A percentile compares a stretch with the other conserved stretches of the same genome.
phyloP scores from a whole-genome alignment of 768 basidiomycete genomes.

The Naematelia aurantialba region DNA sequence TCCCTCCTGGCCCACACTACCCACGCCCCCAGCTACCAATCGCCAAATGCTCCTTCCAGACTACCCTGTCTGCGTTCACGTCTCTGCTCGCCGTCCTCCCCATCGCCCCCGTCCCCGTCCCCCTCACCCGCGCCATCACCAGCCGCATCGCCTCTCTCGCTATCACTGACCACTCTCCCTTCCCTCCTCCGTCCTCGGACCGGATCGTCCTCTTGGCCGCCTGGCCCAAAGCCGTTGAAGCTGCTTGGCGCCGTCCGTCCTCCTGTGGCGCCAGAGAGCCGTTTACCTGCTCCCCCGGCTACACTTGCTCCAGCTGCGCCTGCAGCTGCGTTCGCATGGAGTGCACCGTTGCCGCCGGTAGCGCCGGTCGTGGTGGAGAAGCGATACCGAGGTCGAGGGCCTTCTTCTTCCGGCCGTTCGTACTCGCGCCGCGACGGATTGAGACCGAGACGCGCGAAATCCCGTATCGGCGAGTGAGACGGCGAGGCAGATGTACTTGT shows the following conservation, averaged over 20 bases:
- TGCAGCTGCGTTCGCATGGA: too few relatives aligned
- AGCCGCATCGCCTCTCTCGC: not conserved
- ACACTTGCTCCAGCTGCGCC: not conserved
- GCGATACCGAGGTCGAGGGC: not conserved
- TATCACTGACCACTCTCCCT: not conserved
- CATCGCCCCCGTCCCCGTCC: not conserved
- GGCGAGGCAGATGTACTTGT: slow-evolving; percentile 12
- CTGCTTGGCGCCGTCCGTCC: not conserved
- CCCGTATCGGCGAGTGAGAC: slow-evolving; percentile 29
- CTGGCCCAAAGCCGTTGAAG: not conserved
- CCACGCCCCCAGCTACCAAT: not conserved
- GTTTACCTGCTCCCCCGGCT: not conserved
- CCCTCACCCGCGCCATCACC: not conserved
- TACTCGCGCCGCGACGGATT: not conserved
- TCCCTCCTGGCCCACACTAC: not conserved
- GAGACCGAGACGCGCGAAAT: slow-evolving; percentile 12
- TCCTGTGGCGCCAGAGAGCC: not conserved
- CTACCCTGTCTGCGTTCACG: not conserved
- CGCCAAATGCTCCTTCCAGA: not conserved
- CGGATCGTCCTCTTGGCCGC: not conserved
- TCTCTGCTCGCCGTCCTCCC: not conserved
- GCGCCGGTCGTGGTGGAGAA: not conserved
- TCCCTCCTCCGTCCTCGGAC: not conserved
- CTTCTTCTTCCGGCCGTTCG: not conserved
- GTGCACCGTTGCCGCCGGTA: not conserved